Conservation (phyloP, 208 protist species). For the Crithidia sp. region DNA sequence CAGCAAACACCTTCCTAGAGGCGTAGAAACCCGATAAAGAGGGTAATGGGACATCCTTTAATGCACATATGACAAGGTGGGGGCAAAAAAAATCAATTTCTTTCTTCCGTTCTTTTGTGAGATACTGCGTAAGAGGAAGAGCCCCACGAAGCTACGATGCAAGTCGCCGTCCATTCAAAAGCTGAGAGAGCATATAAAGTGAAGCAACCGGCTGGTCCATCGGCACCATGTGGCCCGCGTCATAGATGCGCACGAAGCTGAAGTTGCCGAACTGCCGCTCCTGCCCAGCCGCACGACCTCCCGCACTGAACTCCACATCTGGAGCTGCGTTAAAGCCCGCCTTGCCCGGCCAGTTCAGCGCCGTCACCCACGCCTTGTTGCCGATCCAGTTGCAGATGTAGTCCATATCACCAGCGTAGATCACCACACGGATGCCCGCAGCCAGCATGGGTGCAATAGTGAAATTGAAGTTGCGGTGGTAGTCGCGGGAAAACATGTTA, state of each 20-base stretch:
- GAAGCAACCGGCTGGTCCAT: conserved; percentile 67
- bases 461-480: conserved; percentile 67
- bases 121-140: no score
- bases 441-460: conserved; percentile 61
- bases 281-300: conserved; percentile 30
- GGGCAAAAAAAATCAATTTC: no score
- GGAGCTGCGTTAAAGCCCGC: conserved; percentile 54
- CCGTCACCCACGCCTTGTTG: conserved; percentile 80
- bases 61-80: no score
- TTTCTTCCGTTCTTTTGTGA: no score
- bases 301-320: conserved; percentile 40
- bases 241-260: conserved; percentile 84
- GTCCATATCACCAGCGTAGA: conserved; percentile 92
- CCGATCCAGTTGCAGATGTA: conserved; percentile 94
- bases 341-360: conserved; percentile 76
- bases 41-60: no score
- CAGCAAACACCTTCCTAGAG: no score
- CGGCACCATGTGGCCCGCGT: conserved; percentile 91
- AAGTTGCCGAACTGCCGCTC: conserved; percentile 47
- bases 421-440: conserved; percentile 72
- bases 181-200: conserved; percentile 18
- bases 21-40: no score
- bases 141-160: background rate
- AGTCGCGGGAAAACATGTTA: conserved; percentile 68
- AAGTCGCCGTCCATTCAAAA: conserved; percentile 34